Evolutionary conservation across 164 flowering plant species (phyloP).

Genomic region (Cinnamomum micranthum): DNA sequence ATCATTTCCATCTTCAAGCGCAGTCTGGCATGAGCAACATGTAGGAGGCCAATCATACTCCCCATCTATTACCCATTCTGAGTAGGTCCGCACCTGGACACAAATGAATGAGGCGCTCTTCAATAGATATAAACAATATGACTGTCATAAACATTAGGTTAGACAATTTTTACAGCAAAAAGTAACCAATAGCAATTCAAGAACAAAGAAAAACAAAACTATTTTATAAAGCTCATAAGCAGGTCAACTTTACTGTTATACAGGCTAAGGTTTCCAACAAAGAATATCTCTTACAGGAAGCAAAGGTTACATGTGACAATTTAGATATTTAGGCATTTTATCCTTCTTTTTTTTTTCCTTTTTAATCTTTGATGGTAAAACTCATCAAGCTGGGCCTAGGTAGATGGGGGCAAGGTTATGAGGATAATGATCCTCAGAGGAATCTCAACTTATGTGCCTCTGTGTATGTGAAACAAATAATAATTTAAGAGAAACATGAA

Average conservation of each 20-base stretch:
- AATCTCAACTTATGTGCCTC: too few species aligned
- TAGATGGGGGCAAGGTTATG: too few species aligned
- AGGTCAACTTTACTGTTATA: neutral
- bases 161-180: too few species aligned
- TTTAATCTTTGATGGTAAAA: too few species aligned
- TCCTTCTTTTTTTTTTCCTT: neutral
- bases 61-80: slow-evolving; percentile 99
- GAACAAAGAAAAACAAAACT: too few species aligned
- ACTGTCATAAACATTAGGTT: neutral
- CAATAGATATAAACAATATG: neutral
- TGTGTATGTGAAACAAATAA: too few species aligned
- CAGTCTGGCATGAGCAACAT: slow-evolving; percentile 73
- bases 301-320: neutral
- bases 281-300: neutral
- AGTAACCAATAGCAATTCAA: neutral
- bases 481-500: too few species aligned
- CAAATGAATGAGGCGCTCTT: slow-evolving; percentile 3
- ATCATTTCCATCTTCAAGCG: slow-evolving; percentile 56
- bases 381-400: too few species aligned
- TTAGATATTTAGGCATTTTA: neutral
- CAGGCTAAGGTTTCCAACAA: neutral
- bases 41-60: slow-evolving; percentile 98
- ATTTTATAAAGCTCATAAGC: neutral
- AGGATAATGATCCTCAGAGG: too few species aligned
- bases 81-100: slow-evolving; percentile 76